A percentile compares a stretch with the other conserved stretches of the same genome.
phyloP scores from a whole-genome alignment of 2,329 filamentous ascomycete species.

The Pseudogymnoascus sp. region DNA sequence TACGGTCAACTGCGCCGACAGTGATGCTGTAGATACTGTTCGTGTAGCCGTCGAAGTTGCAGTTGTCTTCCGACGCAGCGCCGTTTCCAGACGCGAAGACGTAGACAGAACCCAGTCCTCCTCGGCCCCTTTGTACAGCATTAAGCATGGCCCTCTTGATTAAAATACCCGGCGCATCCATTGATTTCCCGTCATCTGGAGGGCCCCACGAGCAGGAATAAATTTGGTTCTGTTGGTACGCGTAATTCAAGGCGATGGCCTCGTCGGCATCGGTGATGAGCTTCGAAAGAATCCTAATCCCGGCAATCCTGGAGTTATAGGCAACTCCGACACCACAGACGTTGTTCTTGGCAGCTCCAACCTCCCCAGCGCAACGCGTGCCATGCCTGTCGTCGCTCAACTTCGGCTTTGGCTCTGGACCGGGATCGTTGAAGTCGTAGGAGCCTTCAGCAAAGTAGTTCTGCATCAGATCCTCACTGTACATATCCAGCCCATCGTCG shows the following conservation, averaged over 20 bases:
- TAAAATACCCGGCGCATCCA: constrained; percentile 86
- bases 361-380: constrained; percentile 89
- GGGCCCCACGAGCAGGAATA: constrained; percentile 99
- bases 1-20: constrained; percentile 83
- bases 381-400: constrained; percentile 83
- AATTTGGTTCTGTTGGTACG: constrained; percentile 84
- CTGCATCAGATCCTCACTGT: constrained; percentile 82
- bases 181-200: constrained; percentile 83
- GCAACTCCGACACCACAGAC: constrained; percentile 94
- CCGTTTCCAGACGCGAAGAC: constrained; percentile 97
- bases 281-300: constrained; percentile 86
- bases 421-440: constrained; percentile 90
- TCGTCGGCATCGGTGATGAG: constrained; percentile 89
- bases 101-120: constrained; percentile 79
- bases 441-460: constrained; percentile 94
- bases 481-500: constrained; percentile 93
- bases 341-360: constrained; percentile 84
- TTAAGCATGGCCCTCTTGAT: constrained; percentile 89
- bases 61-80: constrained; percentile 81
- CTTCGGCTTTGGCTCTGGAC: constrained; percentile 70
- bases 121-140: constrained; percentile 79
- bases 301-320: constrained; percentile 83
- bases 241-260: constrained; percentile 86
- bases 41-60: constrained; percentile 98
- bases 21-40: constrained; percentile 99